Base-by-base conservation (phyloP, 2,329 filamentous ascomycete species). In the Colletotrichum lini region DNA sequence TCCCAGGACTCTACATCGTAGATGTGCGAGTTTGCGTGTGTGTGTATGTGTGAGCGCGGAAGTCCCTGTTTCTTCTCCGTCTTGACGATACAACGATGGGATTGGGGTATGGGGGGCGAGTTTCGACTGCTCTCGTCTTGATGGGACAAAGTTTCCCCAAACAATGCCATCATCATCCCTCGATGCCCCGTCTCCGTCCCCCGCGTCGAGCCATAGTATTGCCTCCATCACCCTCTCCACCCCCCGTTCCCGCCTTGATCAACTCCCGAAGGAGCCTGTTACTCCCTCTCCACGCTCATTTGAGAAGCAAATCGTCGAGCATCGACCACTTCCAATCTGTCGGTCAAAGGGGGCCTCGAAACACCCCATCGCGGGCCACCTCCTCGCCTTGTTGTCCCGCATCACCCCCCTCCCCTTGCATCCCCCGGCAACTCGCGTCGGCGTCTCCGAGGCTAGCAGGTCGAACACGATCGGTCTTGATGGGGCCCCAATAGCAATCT, bases 401-500 rank as follows among this genome's bases (percentile, higher is more conserved):
- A 30, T 30, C 16, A 8, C 23, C 53, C 54, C 67, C 40, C 42
- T 35, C 49, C 8, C 30, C 30, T 30, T 30, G 30, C 30, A 30
- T 30, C 30, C 30, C 58, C 45, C 12, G 40, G 47, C 10, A 26
- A 45, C 15, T 15, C 12, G n/a, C 42, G 42, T 57, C 49, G 64
- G 64, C 52, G 57, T 53, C 38, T 3, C n/a, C 35, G 50, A 44
- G 64, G 57, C 65, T 30, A 30, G 52, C 40, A 53, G 26, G 47
- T 13, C 13, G 6, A 9, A 30, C 18, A 26, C 26, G n/a, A 23
- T 21, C 18, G 26, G 52, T 57, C 42, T 70, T 70, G 45, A 67
- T 62, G 68, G 64, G 64, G 50, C 18, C 57, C 18, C 45, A 30
- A 53, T 62, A 67, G 53, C n/a, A 38, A 49, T 26, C 50, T 12